phyloP scores from a whole-genome alignment of 2,329 filamentous ascomycete species.

The Neoscytalidium dimidiatum region DNA sequence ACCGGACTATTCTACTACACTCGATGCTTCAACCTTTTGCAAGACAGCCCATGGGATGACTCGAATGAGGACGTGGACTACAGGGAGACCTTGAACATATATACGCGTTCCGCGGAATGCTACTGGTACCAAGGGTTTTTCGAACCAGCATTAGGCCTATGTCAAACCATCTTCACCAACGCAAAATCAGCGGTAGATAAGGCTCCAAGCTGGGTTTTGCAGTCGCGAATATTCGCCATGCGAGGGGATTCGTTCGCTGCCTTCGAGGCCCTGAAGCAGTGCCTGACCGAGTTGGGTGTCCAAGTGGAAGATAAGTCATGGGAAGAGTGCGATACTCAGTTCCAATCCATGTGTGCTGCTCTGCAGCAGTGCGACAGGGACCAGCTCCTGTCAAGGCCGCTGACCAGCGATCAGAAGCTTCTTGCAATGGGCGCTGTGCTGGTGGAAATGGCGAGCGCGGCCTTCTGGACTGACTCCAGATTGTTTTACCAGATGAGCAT shows the following conservation, averaged over 20 bases:
- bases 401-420: conserved; percentile 50
- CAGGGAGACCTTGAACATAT: conserved; percentile 79
- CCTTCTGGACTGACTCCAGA: conserved; percentile 72
- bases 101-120: conserved; percentile 79
- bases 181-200: conserved; percentile 76
- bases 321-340: conserved; percentile 76
- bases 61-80: conserved; percentile 73
- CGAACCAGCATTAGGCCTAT: conserved; percentile 65
- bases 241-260: conserved; percentile 71
- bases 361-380: conserved; percentile 53
- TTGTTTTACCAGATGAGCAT: conserved; percentile 73
- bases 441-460: conserved; percentile 68
- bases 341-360: conserved; percentile 51
- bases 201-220: conserved; percentile 79
- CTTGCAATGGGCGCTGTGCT: conserved; percentile 69
- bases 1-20: conserved; percentile 83
- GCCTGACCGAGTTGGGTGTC: conserved; percentile 69
- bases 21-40: conserved; percentile 75
- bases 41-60: conserved; percentile 76
- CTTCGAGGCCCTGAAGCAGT: conserved; percentile 69
- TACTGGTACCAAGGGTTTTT: conserved; percentile 77
- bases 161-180: conserved; percentile 69
- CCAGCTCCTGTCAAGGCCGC: conserved; percentile 39
- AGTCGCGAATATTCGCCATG: conserved; percentile 76
- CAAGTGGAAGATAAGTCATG: conserved; percentile 67